Evolutionary conservation across 805 yeast genomes (phyloP), one percentile per base, ranked within the genome.

Genomic region (Hagleromyces aurorensis): DNA sequence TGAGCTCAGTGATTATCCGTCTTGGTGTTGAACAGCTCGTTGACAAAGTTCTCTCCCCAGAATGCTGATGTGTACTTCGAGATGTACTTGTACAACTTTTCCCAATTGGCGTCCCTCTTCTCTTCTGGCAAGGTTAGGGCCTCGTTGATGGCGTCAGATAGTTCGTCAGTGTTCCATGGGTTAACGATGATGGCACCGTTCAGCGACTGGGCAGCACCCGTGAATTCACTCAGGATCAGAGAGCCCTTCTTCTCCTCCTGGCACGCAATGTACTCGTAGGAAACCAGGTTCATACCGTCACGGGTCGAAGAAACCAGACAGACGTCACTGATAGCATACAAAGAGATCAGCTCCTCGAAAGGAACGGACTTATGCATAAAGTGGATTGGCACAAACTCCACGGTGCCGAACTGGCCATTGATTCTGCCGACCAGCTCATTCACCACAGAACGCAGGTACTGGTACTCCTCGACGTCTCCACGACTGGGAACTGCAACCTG

Each of bases 141-240:
- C 52, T 86, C 96, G 49, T 78, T 69, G 32, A 89, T 79, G 3
- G 96, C 80, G 23, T 74, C 82, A 12, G 93, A 76, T 52, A 89
- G 59, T 44, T 91, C 98, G 44, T 91, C 98, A 13, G 87, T 89
- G 54, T 89, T 91, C 99, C 99, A 91, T 3, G 99, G 99, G 51
- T 91, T 91, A 13, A 91, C 94, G 36, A 91, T 75, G 9, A 89
- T 55, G 1, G 95, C 86, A 14, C 99, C 99, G 51, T 91, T 89
- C 40, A 91, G 65, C 1, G 94, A 81, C 61, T 91, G 99, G 1
- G 98, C 97, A n/a, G 98, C 98, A 27, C 99, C 99, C 0, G 98
- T 91, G 61, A 91, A 91, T 61, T 91, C 99, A 23, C 94, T 79
- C 39, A 91, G 57, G 27, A 91, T 82, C 44, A 91, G 66, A 3